Base-by-base conservation (phyloP, 805 yeast species). In the Starmerella floricola region DNA sequence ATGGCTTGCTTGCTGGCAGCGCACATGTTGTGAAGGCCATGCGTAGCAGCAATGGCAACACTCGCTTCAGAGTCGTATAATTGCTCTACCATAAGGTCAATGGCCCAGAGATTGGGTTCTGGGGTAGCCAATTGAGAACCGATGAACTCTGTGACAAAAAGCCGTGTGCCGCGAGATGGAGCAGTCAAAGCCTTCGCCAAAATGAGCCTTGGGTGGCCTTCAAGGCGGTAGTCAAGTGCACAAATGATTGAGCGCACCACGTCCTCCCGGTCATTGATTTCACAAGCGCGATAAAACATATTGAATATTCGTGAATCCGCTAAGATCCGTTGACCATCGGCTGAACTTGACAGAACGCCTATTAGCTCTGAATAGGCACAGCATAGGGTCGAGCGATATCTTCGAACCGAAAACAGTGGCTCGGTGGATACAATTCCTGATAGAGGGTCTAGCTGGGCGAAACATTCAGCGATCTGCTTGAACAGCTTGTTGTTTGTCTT, bases 291-390 rank as follows among this genome's bases (percentile, higher is more conserved):
- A 52, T 80, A 78, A 40, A 86, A 66, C 61, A 83, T 76, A 44
- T 79, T 86, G 61, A 84, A 83, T 45, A 88, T 70, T 52, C 86
- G 80, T 91, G 94, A 83, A 47, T 81, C 76, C 38, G 76, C 80
- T 44, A 91, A 57, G 51, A 88, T 66, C 34, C 67, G 67, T 19
- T 82, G 59, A 0, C 98, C 98, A 36, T 71, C 67, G 0, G 62
- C 56, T 30, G 72, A 68, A 2, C 69, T 62, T 3, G 86, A 73
- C 15, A 91, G 61, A 0, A 78, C 75, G 0, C 95, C 95, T 10
- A 91, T 60, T 55, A 88, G 72, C 44, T 73, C 71, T 48, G 91
- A 72, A 57, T 87, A 88, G 0, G 95, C 96, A 44, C 66, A 61
- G 33, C 84, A 74, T 18, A 82, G 57, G 3, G 94, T 82, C 0